Conservation (phyloP, 805 yeast genomes). For the Ogataea populi-albae region DNA sequence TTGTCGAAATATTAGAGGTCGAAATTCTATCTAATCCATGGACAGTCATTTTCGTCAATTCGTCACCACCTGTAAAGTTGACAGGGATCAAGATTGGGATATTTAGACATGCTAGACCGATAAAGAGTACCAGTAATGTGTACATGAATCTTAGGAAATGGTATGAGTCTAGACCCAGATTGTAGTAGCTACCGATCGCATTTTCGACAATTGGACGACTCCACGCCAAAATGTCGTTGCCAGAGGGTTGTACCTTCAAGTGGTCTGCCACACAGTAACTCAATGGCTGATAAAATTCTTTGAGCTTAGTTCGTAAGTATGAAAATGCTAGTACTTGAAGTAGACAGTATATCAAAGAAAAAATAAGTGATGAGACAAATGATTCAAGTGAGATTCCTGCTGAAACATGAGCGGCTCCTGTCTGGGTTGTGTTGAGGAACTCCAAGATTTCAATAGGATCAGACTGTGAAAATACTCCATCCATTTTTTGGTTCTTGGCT, state of each 20-base stretch:
- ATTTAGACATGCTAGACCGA: constrained; percentile 49
- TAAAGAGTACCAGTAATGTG: constrained; percentile 49
- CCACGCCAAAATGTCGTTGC: constrained; percentile 56
- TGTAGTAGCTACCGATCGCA: constrained; percentile 41
- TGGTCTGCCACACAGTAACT: constrained; percentile 41
- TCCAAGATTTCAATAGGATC: constrained; percentile 18
- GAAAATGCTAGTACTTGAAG: constrained; percentile 48
- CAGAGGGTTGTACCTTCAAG: constrained; percentile 37
- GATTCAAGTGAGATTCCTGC: constrained; percentile 58
- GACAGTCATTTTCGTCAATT: constrained; percentile 15
- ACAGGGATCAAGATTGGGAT: constrained; percentile 63
- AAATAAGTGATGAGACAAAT: constrained; percentile 52
- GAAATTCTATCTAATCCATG: constrained; percentile 66
- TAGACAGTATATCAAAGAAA: constrained; percentile 52
- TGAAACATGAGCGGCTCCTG: constrained; percentile 20
- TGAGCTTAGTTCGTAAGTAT: constrained; percentile 34
- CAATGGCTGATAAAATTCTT: constrained; percentile 54
- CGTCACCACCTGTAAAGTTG: constrained; percentile 44
- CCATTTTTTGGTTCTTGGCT: constrained; percentile 2
- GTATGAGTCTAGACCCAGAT: constrained; percentile 71
- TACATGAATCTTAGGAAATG: constrained; percentile 63
- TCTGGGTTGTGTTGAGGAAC: constrained; percentile 22
- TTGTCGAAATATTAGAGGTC: constrained; percentile 62
- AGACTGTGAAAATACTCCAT: not conserved
- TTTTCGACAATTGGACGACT: constrained; percentile 37